Percentiles rank a stretch among this genome's conserved stretches.
phyloP scores from a whole-genome alignment of 2,329 filamentous ascomycete genomes.

The Tolypocladium album region DNA sequence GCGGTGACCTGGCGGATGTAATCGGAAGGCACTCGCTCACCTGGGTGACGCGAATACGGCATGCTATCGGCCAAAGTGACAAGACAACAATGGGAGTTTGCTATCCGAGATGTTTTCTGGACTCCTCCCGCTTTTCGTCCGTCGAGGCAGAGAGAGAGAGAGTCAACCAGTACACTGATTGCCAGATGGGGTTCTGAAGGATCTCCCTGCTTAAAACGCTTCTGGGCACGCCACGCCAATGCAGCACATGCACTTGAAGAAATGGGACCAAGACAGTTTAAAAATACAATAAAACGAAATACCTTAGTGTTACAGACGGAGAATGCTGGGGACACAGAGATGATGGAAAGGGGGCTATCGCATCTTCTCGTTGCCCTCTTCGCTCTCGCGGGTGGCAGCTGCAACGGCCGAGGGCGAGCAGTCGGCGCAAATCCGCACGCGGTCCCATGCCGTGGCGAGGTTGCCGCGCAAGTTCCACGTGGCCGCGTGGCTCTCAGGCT shows the following conservation, averaged over 20 bases:
- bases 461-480: slow-evolving; percentile 57
- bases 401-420: slow-evolving; percentile 7
- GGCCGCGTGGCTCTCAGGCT: slow-evolving; percentile 48
- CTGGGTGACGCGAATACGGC: neutral
- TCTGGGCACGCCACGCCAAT: neutral
- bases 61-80: neutral
- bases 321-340: neutral
- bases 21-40: neutral
- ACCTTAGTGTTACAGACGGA: neutral
- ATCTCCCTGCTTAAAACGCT: neutral
- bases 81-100: neutral
- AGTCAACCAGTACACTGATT: neutral
- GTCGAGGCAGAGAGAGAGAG: neutral
- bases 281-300: neutral
- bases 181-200: neutral
- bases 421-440: slow-evolving; percentile 31
- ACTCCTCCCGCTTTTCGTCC: neutral
- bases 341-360: neutral
- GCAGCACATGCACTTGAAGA: neutral
- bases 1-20: neutral
- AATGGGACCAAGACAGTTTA: neutral
- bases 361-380: neutral
- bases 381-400: neutral
- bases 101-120: neutral
- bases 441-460: slow-evolving; percentile 57